These are phyloP conservation scores for Auricularia sp. DNA, from an alignment of 768 basidiomycete species.

Conservation along the genomic window DNA sequence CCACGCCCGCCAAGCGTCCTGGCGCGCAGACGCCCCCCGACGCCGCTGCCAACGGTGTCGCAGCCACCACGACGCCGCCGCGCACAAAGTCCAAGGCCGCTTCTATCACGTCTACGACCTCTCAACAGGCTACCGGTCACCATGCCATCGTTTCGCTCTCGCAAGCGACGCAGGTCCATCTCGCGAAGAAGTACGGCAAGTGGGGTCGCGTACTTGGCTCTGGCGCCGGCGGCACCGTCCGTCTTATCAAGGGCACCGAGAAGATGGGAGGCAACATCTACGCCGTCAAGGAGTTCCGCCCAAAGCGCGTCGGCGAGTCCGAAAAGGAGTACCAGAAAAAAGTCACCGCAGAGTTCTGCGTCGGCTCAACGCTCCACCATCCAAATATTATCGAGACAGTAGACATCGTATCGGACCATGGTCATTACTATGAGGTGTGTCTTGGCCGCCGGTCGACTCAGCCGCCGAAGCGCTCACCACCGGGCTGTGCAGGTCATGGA, in stretches of 20 bases:
- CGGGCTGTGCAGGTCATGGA: constrained; percentile 77
- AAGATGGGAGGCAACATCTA: constrained; percentile 81
- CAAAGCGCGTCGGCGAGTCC: constrained; percentile 76
- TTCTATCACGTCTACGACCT: constrained; percentile 18
- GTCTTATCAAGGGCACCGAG: constrained; percentile 77
- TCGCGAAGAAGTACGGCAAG: constrained; percentile 98
- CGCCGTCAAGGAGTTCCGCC: constrained; percentile 96
- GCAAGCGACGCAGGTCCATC: constrained; percentile 78
- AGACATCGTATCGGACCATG: constrained; percentile 95
- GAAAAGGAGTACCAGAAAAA: constrained; percentile 99
- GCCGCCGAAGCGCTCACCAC: constrained; percentile 5
- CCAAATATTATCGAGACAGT: constrained; percentile 95
- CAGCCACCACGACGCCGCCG: background rate
- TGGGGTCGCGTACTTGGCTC: constrained; percentile 94
- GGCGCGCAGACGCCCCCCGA: background rate
- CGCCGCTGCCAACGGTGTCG: background rate
- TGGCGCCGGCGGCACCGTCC: constrained; percentile 96
- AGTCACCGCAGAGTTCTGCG: constrained; percentile 98
- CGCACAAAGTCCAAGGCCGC: constrained; percentile 8
- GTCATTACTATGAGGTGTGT: constrained; percentile 94
- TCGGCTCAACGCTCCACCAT: constrained; percentile 89
- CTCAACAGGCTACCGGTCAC: constrained; percentile 23
- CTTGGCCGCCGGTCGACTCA: background rate
- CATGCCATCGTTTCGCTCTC: constrained; percentile 51
- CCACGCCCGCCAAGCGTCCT: background rate